Conservation (phyloP, 208 protist species). For the Crithidia mellificae region DNA sequence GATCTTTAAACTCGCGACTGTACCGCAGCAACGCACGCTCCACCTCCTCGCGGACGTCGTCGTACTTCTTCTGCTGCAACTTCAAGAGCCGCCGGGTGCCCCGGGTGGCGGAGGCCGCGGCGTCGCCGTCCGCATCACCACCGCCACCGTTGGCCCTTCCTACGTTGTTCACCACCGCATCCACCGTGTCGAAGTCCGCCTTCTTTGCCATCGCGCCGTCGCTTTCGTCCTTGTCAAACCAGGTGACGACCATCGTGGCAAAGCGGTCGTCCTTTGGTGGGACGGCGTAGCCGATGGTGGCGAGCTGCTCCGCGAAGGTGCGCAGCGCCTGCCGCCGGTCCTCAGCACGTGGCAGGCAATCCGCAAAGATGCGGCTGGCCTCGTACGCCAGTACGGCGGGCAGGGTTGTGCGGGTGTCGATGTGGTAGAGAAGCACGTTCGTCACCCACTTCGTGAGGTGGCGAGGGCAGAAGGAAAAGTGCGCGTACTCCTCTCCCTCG, state of each 20-base stretch:
- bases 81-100: slow-evolving; percentile 17
- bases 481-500: slow-evolving; percentile 92
- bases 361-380: slow-evolving; percentile 91
- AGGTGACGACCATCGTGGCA: slow-evolving; percentile 88
- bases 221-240: slow-evolving; percentile 58
- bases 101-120: not conserved
- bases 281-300: slow-evolving; percentile 81
- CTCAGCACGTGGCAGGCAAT: slow-evolving; percentile 89
- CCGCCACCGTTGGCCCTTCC: slow-evolving; percentile 19
- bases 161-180: not conserved
- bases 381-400: slow-evolving; percentile 94
- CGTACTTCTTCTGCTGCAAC: slow-evolving; percentile 77
- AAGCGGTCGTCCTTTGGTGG: slow-evolving; percentile 71
- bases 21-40: slow-evolving; percentile 90
- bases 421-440: slow-evolving; percentile 92
- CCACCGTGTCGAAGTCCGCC: not conserved
- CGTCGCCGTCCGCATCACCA: not conserved
- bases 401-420: slow-evolving; percentile 85
- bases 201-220: not conserved
- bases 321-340: slow-evolving; percentile 70
- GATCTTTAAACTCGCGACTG: slow-evolving; percentile 93
- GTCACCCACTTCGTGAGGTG: slow-evolving; percentile 94
- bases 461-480: slow-evolving; percentile 97
- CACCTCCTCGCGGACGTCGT: slow-evolving; percentile 72
- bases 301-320: slow-evolving; percentile 81